Percentiles rank a stretch among this genome's conserved stretches.
Evolutionary conservation across 352 stramenopile genomes (phyloP).

Genomic region (Aphanomyces cochlioides): DNA sequence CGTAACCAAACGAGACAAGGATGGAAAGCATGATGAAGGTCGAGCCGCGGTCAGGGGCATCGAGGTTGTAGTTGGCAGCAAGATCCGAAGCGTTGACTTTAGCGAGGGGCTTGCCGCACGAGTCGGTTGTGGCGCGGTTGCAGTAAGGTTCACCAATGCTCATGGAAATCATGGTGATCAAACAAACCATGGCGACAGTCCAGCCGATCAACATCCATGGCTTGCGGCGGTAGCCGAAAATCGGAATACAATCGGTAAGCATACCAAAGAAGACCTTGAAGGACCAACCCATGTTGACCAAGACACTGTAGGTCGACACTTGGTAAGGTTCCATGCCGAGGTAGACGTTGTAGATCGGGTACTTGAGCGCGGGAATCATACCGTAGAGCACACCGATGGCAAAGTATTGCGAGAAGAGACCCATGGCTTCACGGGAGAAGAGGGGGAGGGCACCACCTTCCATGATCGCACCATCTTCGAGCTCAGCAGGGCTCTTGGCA

Average conservation of each 20-base stretch:
- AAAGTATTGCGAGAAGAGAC: constrained; percentile 44
- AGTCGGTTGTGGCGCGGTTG: background rate
- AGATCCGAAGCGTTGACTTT: background rate
- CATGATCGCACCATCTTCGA: constrained; percentile 46
- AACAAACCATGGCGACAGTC: constrained; percentile 38
- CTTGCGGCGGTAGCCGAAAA: constrained; percentile 48
- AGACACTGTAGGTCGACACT: constrained; percentile 39
- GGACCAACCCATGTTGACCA: constrained; percentile 55
- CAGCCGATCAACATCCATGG: constrained; percentile 56
- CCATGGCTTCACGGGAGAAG: constrained; percentile 37
- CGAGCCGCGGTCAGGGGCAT: background rate
- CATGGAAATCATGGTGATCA: constrained; percentile 9
- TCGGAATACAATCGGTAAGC: constrained; percentile 46
- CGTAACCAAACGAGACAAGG: constrained; percentile 28
- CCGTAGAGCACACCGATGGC: constrained; percentile 48
- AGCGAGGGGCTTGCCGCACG: background rate
- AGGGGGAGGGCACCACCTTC: constrained; percentile 37
- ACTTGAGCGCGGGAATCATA: constrained; percentile 43
- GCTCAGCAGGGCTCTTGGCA: constrained; percentile 5
- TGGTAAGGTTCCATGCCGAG: constrained; percentile 48
- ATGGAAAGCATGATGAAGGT: constrained; percentile 28
- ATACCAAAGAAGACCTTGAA: constrained; percentile 62
- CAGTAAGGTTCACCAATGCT: constrained; percentile 10
- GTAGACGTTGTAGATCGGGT: constrained; percentile 50
- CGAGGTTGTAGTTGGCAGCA: constrained; percentile 6